Percentiles rank a stretch among this genome's conserved stretches.
phyloP scores from a whole-genome alignment of 129 eudicot species.

The Helianthus annuus region DNA sequence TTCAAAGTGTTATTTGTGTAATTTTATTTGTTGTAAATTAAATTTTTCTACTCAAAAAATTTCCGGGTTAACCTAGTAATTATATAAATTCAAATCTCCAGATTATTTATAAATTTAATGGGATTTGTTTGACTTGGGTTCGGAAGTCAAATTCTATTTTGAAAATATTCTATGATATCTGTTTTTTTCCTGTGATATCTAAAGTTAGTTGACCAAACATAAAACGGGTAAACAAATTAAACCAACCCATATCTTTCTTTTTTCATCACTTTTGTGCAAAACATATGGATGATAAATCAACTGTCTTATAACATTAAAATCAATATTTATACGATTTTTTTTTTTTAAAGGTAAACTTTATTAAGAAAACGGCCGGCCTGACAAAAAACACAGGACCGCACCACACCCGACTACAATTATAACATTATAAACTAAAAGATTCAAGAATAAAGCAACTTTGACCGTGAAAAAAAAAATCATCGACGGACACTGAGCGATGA shows the following conservation, averaged over 20 bases:
- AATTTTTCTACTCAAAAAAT: no score
- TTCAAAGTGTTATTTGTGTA: no score
- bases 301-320: slow-evolving; percentile 7
- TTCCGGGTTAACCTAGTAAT: no score
- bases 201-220: slow-evolving; percentile 35
- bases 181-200: background rate
- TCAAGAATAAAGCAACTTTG: background rate
- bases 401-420: no score
- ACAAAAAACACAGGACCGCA: no score
- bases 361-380: no score
- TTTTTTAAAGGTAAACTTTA: no score
- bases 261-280: slow-evolving; percentile 6
- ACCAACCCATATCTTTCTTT: slow-evolving; percentile 21
- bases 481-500: no score
- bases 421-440: slow-evolving; percentile 12
- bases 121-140: slow-evolving; percentile 2
- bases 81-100: background rate
- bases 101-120: background rate
- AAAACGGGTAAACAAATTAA: slow-evolving; percentile 31
- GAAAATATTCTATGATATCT: background rate
- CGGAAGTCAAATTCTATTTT: background rate
- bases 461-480: no score
- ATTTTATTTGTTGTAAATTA: no score
- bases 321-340: slow-evolving; percentile 15
- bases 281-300: background rate